Conservation (phyloP, 108 stramenopile genomes). For the Pseudonitzschia multiseries region DNA sequence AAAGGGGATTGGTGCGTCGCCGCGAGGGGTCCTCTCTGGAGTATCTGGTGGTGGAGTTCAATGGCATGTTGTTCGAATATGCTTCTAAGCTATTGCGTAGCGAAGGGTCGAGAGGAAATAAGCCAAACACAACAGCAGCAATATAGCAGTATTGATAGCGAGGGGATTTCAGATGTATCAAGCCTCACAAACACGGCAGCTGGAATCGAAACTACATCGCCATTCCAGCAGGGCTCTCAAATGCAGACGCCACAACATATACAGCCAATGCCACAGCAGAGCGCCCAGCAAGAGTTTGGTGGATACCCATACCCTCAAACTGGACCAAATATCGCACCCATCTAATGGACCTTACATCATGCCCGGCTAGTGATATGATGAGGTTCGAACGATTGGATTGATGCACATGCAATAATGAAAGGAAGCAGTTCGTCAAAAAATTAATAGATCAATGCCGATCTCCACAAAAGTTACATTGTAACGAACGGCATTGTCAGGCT, state of each 20-base stretch:
- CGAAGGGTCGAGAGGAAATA: slow-evolving; percentile 27
- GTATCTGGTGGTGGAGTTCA: slow-evolving; percentile 45
- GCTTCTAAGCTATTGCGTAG: slow-evolving; percentile 23
- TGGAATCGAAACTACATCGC: not conserved
- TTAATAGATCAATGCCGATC: too few relatives aligned
- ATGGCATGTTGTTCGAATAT: slow-evolving; percentile 42
- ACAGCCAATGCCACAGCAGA: slow-evolving; percentile 8
- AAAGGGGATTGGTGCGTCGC: not conserved
- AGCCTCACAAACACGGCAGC: not conserved
- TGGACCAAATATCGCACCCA: not conserved
- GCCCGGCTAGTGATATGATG: too few relatives aligned
- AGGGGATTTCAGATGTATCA: slow-evolving; percentile 3
- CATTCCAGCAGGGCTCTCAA: not conserved
- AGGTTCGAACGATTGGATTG: not conserved
- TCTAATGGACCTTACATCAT: too few relatives aligned
- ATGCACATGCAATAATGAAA: not conserved
- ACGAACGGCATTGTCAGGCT: too few relatives aligned
- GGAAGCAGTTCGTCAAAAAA: not conserved
- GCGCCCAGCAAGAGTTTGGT: not conserved
- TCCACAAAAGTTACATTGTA: too few relatives aligned
- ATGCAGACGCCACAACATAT: slow-evolving; percentile 11
- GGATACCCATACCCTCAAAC: not conserved
- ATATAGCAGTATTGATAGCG: slow-evolving; percentile 22
- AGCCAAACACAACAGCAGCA: slow-evolving; percentile 13
- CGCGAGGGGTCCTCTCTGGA: slow-evolving; percentile 8